phyloP scores from a whole-genome alignment of 257 asterid genomes.

The Scutellaria barbata region DNA sequence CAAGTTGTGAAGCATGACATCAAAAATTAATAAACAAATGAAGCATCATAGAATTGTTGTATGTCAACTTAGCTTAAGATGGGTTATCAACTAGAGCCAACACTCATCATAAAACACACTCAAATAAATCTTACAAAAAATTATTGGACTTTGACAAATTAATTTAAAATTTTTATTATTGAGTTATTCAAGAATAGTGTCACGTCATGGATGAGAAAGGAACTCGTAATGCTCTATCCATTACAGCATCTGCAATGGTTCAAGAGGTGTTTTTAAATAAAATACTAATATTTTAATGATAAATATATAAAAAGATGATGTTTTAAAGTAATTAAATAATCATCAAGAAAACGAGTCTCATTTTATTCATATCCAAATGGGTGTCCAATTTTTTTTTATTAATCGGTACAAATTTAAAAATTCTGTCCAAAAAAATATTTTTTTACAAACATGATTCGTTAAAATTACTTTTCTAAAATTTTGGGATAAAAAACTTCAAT shows the following conservation, averaged over 20 bases:
- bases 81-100: conserved; percentile 1
- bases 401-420: too few species aligned
- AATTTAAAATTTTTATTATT: neutral
- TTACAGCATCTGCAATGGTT: conserved; percentile 22
- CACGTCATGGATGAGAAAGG: conserved; percentile 35
- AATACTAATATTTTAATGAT: conserved; percentile 32
- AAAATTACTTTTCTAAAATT: too few species aligned
- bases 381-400: too few species aligned
- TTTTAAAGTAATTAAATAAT: too few species aligned
- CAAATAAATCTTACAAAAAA: neutral
- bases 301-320: conserved; percentile 8
- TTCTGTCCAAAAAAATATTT: too few species aligned
- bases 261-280: too few species aligned
- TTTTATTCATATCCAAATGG: too few species aligned
- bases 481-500: too few species aligned
- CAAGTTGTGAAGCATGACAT: conserved; percentile 24
- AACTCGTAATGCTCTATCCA: neutral
- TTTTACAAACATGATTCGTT: too few species aligned
- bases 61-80: conserved; percentile 23
- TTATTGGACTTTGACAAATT: conserved; percentile 12
- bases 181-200: neutral
- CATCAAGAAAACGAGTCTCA: too few species aligned
- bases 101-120: conserved; percentile 5
- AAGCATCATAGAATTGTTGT: conserved; percentile 28
- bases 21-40: neutral